Percentiles rank a stretch among this genome's conserved stretches.
These are phyloP conservation scores for Neurospora discreta DNA, from an alignment of 495 filamentous ascomycete species.

Conservation along the genomic window DNA sequence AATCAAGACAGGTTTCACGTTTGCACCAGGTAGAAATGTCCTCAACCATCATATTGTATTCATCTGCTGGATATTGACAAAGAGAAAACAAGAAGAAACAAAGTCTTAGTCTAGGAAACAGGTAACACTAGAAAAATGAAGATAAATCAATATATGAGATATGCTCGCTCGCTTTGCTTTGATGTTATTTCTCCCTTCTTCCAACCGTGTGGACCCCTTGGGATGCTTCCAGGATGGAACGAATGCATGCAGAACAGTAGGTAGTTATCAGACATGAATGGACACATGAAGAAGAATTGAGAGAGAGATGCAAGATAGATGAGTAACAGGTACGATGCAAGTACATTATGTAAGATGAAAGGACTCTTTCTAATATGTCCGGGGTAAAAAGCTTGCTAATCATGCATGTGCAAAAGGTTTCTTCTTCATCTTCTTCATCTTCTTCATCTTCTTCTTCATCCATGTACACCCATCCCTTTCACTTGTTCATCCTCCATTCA, in stretches of 20 bases:
- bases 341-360: neutral
- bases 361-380: neutral
- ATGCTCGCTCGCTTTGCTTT: neutral
- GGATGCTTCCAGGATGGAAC: neutral
- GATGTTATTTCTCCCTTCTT: neutral
- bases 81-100: neutral
- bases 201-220: neutral
- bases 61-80: neutral
- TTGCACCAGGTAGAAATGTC: no score
- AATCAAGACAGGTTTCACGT: no score
- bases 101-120: neutral
- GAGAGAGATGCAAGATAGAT: neutral
- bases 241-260: neutral
- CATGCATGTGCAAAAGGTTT: neutral
- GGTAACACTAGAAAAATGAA: neutral
- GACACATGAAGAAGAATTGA: neutral
- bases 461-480: neutral
- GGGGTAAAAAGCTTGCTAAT: neutral
- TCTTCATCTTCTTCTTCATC: neutral
- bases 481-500: neutral
- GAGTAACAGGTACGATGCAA: neutral
- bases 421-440: neutral
- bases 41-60: neutral
- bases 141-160: neutral
- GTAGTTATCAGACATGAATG: neutral